Evolutionary conservation across 2,329 filamentous ascomycete species (phyloP).

Genomic region (Corinectria fuckeliana): DNA sequence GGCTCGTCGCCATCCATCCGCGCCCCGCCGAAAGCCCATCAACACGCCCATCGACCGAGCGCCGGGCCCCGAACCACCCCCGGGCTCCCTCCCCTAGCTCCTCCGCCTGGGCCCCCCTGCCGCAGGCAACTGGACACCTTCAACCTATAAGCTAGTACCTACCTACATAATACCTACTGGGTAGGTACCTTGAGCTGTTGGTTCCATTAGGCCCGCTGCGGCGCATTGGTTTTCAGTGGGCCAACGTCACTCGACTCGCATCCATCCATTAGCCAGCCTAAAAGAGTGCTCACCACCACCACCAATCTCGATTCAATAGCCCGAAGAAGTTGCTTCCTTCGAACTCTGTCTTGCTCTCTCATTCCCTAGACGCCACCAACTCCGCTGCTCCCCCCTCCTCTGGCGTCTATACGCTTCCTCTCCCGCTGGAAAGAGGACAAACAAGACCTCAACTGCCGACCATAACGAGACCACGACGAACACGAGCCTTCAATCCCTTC

Average conservation of each 20-base stretch:
- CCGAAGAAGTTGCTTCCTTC: neutral
- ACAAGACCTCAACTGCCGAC: neutral
- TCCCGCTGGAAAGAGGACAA: neutral
- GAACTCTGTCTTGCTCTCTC: conserved; percentile 15
- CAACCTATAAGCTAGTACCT: neutral
- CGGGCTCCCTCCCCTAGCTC: conserved; percentile 10
- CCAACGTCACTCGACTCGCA: conserved; percentile 19
- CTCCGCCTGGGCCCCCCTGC: too few relatives aligned
- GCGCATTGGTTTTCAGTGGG: conserved; percentile 9
- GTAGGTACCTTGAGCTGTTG: conserved; percentile 1
- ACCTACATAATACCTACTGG: too few relatives aligned
- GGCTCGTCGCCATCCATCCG: conserved; percentile 14
- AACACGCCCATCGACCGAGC: conserved; percentile 2
- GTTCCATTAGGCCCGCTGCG: conserved; percentile 3
- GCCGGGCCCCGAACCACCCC: conserved; percentile 9
- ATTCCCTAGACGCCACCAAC: conserved; percentile 14
- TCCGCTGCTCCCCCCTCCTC: neutral
- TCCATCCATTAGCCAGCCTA: conserved; percentile 11
- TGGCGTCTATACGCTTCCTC: conserved; percentile 1
- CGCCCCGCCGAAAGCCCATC: conserved; percentile 4
- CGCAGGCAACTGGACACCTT: neutral
- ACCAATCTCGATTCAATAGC: conserved; percentile 8
- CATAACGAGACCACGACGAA: conserved; percentile 5
- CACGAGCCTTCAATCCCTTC: neutral
- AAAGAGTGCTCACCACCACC: conserved; percentile 18